A percentile compares a stretch with the other conserved stretches of the same genome.
Conservation (phyloP, 2,329 filamentous ascomycete genomes). For the Neurospora sp. region DNA sequence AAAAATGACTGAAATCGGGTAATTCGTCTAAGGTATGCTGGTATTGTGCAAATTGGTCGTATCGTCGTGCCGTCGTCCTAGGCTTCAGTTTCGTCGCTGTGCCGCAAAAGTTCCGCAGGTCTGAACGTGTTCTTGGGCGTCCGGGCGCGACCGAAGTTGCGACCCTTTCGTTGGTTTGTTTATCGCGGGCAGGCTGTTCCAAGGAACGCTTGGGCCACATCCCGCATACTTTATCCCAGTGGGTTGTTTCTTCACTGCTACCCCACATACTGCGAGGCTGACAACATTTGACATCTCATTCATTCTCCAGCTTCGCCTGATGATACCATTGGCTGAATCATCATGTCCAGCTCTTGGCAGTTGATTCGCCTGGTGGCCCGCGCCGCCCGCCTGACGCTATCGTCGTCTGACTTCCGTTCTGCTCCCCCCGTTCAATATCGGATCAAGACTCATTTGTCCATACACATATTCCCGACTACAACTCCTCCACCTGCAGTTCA, state of each 20-base stretch:
- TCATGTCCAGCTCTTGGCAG: neutral
- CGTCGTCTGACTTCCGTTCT: neutral
- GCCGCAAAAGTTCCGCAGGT: neutral
- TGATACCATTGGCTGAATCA: neutral
- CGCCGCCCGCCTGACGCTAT: neutral
- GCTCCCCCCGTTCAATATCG: neutral
- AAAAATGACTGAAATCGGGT: neutral
- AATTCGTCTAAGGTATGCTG: constrained; percentile 9
- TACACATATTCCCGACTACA: neutral
- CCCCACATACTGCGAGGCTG: neutral
- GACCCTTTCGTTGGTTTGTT: constrained; percentile 14
- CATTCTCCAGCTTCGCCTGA: neutral
- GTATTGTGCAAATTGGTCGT: constrained; percentile 1
- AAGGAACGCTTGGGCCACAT: neutral
- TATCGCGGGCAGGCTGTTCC: constrained; percentile 8
- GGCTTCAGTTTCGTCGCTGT: neutral
- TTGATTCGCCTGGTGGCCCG: neutral
- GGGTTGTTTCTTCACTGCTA: neutral
- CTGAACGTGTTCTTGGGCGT: constrained; percentile 3
- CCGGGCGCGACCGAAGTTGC: constrained; percentile 13
- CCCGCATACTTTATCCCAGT: neutral
- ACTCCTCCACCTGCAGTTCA: neutral
- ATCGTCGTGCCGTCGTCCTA: neutral
- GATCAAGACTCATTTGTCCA: neutral
- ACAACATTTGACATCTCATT: neutral